Percentiles rank a stretch among this genome's conserved stretches.
Evolutionary conservation across 2,329 filamentous ascomycete genomes (phyloP).

Genomic region (Penicillium sp.): DNA sequence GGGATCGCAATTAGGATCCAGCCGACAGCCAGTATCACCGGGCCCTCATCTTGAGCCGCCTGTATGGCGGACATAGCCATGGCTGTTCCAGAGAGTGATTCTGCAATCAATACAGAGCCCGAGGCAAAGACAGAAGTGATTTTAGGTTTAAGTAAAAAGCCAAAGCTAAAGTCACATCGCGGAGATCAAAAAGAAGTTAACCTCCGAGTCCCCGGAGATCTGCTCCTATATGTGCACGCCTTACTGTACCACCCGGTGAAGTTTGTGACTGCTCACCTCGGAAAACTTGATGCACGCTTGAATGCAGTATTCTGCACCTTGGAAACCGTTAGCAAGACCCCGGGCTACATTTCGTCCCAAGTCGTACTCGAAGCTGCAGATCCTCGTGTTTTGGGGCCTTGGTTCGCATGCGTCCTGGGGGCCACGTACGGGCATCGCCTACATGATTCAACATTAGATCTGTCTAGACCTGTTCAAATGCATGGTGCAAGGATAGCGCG

Average conservation of each 20-base stretch:
- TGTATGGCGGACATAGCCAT: background rate
- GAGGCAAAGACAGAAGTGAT: background rate
- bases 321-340: background rate
- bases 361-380: background rate
- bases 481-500: too few species aligned
- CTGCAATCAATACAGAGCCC: background rate
- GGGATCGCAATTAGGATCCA: conserved; percentile 5
- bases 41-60: background rate
- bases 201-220: background rate
- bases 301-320: background rate
- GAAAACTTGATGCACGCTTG: background rate
- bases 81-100: background rate
- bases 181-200: background rate
- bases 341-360: background rate
- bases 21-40: background rate
- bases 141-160: background rate
- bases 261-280: background rate
- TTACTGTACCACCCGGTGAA: background rate
- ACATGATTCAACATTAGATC: background rate
- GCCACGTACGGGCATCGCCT: background rate
- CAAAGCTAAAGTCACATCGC: background rate
- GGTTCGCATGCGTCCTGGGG: background rate
- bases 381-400: background rate
- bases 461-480: background rate
- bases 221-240: background rate